Evolutionary conservation across 441 rosid genomes (phyloP).

Genomic region (Syzygium malaccense): DNA sequence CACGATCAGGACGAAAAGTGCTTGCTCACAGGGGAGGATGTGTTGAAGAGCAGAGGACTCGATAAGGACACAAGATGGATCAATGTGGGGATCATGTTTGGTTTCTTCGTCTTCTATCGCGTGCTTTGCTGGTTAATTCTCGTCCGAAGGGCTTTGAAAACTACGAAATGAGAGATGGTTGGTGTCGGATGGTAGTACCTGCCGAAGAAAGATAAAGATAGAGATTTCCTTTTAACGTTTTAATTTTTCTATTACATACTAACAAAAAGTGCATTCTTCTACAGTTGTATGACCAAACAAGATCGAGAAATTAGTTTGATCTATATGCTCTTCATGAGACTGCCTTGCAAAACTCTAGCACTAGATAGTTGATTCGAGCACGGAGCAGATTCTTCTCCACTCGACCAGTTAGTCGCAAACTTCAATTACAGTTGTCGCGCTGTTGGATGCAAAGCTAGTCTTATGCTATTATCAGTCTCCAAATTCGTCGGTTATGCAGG

Average conservation of each 20-base stretch:
- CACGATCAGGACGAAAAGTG: constrained; percentile 18
- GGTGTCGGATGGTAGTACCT: background rate
- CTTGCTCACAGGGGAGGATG: constrained; percentile 61
- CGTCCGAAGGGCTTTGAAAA: constrained; percentile 50
- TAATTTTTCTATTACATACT: background rate
- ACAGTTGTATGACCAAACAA: background rate
- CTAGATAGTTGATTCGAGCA: background rate
- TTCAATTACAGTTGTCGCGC: background rate
- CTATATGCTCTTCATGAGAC: background rate
- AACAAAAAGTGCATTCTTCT: background rate
- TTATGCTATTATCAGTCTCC: background rate
- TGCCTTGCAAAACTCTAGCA: background rate
- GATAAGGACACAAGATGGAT: constrained; percentile 62
- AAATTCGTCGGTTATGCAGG: background rate
- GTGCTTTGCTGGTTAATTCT: constrained; percentile 80
- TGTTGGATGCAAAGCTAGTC: background rate
- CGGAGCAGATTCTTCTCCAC: background rate
- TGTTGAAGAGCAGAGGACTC: constrained; percentile 65
- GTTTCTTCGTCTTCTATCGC: constrained; percentile 71
- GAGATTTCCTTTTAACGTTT: background rate
- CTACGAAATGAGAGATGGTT: constrained; percentile 25
- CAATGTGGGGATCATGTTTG: constrained; percentile 85
- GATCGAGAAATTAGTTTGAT: background rate
- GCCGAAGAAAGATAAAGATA: background rate
- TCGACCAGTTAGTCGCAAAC: background rate